Percentiles rank a stretch among this genome's conserved stretches.
Conservation (phyloP, 2,329 filamentous ascomycete species). For the Sporothrix mexicana region DNA sequence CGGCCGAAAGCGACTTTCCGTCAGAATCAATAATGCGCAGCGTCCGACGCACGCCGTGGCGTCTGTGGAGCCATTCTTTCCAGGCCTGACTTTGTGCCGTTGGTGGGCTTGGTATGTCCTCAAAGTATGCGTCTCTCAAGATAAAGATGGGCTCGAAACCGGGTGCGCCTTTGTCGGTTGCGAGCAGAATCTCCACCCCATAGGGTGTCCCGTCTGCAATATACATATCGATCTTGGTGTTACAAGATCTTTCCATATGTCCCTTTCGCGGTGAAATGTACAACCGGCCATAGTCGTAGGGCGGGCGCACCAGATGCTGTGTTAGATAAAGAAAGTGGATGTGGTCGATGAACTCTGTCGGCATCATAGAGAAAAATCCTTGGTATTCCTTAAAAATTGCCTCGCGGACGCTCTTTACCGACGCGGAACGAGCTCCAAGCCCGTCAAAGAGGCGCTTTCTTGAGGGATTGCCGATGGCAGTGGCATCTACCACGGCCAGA, state of each 20-base stretch:
- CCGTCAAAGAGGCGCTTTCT: constrained; percentile 12
- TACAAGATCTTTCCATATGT: not conserved
- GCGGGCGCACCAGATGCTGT: not conserved
- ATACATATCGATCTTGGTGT: not conserved
- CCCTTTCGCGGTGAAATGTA: not conserved
- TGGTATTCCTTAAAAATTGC: not conserved
- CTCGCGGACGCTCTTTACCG: not conserved
- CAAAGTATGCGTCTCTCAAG: not conserved
- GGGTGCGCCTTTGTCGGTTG: not conserved
- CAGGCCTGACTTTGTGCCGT: not conserved
- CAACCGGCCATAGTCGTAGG: not conserved
- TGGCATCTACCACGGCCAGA: not conserved
- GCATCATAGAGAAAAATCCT: not conserved
- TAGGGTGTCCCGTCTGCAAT: constrained; percentile 6
- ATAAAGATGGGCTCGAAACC: not conserved
- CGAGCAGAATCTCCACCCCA: not conserved
- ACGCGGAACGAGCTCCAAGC: constrained; percentile 4
- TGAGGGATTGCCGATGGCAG: not conserved
- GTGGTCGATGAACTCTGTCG: not conserved
- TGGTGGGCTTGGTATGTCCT: not conserved
- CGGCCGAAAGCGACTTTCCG: not conserved
- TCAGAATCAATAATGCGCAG: not conserved
- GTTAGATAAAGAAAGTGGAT: constrained; percentile 18
- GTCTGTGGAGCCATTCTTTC: constrained; percentile 9
- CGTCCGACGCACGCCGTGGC: constrained; percentile 6